phyloP scores from a whole-genome alignment of 768 basidiomycete species.

The Pleurotus tuoliensis region DNA sequence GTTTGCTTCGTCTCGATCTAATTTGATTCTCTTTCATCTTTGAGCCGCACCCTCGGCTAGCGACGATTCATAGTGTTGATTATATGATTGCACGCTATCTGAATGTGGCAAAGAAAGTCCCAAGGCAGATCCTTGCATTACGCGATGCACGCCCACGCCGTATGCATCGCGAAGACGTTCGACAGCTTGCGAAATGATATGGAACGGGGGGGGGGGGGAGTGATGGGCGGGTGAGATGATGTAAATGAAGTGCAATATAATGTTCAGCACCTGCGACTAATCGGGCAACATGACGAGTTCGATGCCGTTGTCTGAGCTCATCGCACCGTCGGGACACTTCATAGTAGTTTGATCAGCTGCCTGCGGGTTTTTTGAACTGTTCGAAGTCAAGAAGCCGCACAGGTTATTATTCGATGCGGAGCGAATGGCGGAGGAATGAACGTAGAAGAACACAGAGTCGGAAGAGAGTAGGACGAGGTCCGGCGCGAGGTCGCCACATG shows the following conservation, averaged over 20 bases:
- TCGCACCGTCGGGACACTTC: not conserved
- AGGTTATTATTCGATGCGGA: not conserved
- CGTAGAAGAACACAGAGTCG: conserved; percentile 1
- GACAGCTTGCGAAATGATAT: not conserved
- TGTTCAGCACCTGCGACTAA: not conserved
- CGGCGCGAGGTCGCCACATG: not conserved
- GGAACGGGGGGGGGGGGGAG: conserved; percentile 1
- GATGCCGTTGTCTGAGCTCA: not conserved
- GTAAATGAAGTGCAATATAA: not conserved
- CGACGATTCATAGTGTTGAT: not conserved
- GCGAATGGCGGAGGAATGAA: not conserved
- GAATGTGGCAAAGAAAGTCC: not conserved
- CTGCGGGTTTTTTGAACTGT: not conserved
- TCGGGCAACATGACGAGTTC: not conserved
- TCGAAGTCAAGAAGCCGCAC: not conserved
- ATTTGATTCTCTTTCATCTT: no score
- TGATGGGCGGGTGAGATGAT: not conserved
- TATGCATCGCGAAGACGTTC: not conserved
- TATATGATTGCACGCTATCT: not conserved
- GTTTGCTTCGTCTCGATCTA: no score
- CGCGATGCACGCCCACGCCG: not conserved
- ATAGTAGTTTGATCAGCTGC: not conserved
- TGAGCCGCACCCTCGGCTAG: not conserved
- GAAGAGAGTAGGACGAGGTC: not conserved
- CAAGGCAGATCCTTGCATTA: not conserved